Evolutionary conservation across 768 basidiomycete species (phyloP), one percentile per base, ranked within the genome.

Genomic region (Auriculariales sp.): DNA sequence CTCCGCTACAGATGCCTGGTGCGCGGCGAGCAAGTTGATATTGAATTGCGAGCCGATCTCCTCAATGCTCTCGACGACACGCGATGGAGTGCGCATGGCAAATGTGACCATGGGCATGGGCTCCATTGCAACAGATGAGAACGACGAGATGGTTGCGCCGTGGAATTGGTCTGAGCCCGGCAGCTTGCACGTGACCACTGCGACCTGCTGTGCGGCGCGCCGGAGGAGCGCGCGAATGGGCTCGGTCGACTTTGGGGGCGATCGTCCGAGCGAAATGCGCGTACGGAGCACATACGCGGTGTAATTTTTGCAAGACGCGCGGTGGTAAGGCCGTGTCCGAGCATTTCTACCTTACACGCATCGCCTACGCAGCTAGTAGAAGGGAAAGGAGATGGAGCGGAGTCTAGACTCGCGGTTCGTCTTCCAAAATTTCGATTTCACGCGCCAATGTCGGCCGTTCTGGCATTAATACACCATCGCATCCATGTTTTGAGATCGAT

Each of bases 141-240:
- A 91, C 1, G 91, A 94, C 7, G 93, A 93, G 28, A 98, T 71
- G 1, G 93, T 97, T 19, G 91, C 90, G 55, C 93, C 92, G 63
- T 95, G 92, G 58, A 75, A 89, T 36, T 46, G 49, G 28, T 42
- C 14, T 12, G 31, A 15, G 25, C 46, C 15, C 5, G 33, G 19
- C 25, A 44, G 6, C 27, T 30, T 48, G 6, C 28, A 77, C 2
- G 90, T 88, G 54, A 92, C 76, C 49, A 94, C 79, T 2, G 87
- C 84, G 30, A 94, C 91, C 6, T 88, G 81, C 62, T 95, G 86
- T 0, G 83, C 86, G 3, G 79, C 78, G 54, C 81, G 74, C 52
- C 86, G 75, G n/a, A 89, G 68, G 4, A 89, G 71, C 0, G 63
- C 64, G 28, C 46, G 29, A 9, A 47, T 7, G n/a, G 31, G 28